phyloP scores from a whole-genome alignment of 1,139 yeast species.

The Magnusiomyces suaveolens region DNA sequence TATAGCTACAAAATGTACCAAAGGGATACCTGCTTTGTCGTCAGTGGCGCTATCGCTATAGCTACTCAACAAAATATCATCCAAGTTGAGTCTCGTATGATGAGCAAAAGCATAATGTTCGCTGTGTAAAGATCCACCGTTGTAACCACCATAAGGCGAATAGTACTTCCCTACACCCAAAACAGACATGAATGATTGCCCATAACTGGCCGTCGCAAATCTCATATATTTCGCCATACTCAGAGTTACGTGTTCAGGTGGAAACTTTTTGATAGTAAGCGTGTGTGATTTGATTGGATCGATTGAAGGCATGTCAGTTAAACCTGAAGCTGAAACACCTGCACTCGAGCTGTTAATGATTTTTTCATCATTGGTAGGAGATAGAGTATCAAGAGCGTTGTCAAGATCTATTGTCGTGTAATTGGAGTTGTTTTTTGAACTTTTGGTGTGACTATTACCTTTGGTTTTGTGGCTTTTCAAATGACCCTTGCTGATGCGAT shows the following conservation, averaged over 20 bases:
- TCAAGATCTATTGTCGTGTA: too few relatives aligned
- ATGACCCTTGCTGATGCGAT: too few relatives aligned
- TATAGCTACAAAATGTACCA: conserved; percentile 29
- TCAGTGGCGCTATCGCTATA: conserved; percentile 26
- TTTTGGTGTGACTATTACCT: too few relatives aligned
- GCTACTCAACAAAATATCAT: conserved; percentile 29
- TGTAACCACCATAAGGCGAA: conserved; percentile 20
- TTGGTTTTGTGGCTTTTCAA: too few relatives aligned
- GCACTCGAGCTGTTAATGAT: conserved; percentile 19
- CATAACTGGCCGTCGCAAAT: conserved; percentile 32
- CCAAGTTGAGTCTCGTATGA: conserved; percentile 27
- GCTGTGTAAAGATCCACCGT: conserved; percentile 20
- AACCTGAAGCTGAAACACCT: conserved; percentile 30
- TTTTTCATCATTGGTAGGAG: too few relatives aligned
- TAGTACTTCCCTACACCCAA: conserved; percentile 26
- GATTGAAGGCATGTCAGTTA: conserved; percentile 31
- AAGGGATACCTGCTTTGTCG: conserved; percentile 27
- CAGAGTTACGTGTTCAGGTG: conserved; percentile 25
- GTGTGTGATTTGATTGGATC: too few relatives aligned
- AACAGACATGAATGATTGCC: conserved; percentile 31
- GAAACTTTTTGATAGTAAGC: conserved; percentile 20
- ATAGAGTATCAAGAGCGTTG: too few relatives aligned
- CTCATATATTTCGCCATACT: conserved; percentile 30
- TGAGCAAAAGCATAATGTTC: conserved; percentile 32
- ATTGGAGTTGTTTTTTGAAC: too few relatives aligned